Conservation (phyloP, 2,329 filamentous ascomycete species). For the Fusarium humuli region DNA sequence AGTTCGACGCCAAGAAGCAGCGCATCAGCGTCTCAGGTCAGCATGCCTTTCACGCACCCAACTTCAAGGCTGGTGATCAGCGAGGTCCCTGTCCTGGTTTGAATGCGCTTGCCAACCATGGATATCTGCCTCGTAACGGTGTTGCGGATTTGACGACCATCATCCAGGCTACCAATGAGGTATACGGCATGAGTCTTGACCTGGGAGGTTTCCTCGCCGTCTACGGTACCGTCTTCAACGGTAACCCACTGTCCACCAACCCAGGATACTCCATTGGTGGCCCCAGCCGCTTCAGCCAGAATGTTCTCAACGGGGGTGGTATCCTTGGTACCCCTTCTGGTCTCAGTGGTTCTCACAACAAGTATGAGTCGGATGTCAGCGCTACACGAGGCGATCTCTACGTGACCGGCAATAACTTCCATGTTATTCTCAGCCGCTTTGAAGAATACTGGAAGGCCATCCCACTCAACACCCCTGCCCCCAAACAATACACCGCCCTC, state of each 20-base stretch:
- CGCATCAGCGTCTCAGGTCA: not conserved
- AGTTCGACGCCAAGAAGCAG: slow-evolving; percentile 13
- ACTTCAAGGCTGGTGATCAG: slow-evolving; percentile 8
- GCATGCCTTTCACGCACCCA: not conserved
- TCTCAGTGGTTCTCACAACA: slow-evolving; percentile 64
- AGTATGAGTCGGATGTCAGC: slow-evolving; percentile 65
- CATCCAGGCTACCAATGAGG: slow-evolving; percentile 25
- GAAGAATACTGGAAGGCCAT: slow-evolving; percentile 23
- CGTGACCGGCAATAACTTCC: slow-evolving; percentile 60
- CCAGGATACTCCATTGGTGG: slow-evolving; percentile 66
- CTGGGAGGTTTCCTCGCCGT: slow-evolving; percentile 56
- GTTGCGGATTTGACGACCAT: slow-evolving; percentile 13
- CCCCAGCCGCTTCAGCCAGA: slow-evolving; percentile 52
- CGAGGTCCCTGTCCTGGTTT: slow-evolving; percentile 14
- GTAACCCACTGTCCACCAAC: slow-evolving; percentile 61
- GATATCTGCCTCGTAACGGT: slow-evolving; percentile 4
- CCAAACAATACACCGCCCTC: slow-evolving; percentile 7
- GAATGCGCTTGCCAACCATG: slow-evolving; percentile 15
- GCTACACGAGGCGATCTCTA: slow-evolving; percentile 64
- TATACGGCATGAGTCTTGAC: slow-evolving; percentile 62
- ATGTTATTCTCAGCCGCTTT: slow-evolving; percentile 63
- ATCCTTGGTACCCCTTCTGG: slow-evolving; percentile 22
- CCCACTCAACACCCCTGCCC: slow-evolving; percentile 8
- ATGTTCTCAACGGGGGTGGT: slow-evolving; percentile 55
- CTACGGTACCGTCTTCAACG: slow-evolving; percentile 61